A percentile compares a stretch with the other conserved stretches of the same genome.
Evolutionary conservation across 345 rosid species (phyloP).

Genomic region (Cardiospermum halicacabum): DNA sequence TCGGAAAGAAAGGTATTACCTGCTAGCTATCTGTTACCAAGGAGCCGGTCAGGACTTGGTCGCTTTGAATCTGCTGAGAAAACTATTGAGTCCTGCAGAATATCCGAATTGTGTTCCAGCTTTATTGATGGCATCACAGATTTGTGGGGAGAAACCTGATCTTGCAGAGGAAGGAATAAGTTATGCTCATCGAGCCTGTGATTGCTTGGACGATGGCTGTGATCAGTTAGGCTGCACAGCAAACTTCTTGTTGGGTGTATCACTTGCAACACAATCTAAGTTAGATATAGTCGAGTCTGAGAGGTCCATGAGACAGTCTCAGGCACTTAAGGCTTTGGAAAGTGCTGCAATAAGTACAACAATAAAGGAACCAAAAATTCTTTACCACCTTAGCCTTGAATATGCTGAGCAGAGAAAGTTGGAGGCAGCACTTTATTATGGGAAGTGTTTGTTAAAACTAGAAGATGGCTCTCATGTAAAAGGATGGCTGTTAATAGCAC

Average conservation of each 20-base stretch:
- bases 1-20: conserved; percentile 47
- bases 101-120: conserved; percentile 50
- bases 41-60: conserved; percentile 64
- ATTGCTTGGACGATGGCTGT: conserved; percentile 38
- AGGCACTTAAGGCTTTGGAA: conserved; percentile 59
- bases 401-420: conserved; percentile 77
- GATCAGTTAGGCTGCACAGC: conserved; percentile 43
- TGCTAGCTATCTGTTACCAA: conserved; percentile 58
- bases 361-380: conserved; percentile 41
- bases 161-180: conserved; percentile 59
- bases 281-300: conserved; percentile 41
- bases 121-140: conserved; percentile 62
- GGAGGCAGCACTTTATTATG: conserved; percentile 47
- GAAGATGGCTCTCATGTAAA: conserved; percentile 53
- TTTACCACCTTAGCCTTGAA: conserved; percentile 62
- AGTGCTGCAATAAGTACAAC: conserved; percentile 42
- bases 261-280: conserved; percentile 52
- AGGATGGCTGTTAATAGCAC: conserved; percentile 71
- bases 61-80: conserved; percentile 62
- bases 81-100: conserved; percentile 39
- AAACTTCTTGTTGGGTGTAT: conserved; percentile 45
- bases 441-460: conserved; percentile 41
- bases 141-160: conserved; percentile 43
- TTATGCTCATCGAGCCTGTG: conserved; percentile 53
- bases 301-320: conserved; percentile 39